Evolutionary conservation across 2,329 filamentous ascomycete species (phyloP).

Genomic region (Trematosphaeria pertusa): DNA sequence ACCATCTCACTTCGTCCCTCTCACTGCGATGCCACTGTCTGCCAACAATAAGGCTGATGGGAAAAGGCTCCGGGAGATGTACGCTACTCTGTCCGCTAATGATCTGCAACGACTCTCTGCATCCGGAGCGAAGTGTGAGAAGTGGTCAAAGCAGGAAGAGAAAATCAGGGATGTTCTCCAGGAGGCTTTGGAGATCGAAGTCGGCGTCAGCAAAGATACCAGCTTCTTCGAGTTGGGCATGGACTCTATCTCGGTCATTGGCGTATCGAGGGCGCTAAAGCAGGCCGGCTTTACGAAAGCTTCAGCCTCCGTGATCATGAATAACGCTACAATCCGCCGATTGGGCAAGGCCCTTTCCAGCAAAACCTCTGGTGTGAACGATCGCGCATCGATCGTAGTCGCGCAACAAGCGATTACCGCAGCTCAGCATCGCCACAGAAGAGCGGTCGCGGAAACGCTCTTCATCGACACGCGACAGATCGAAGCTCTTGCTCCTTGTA

Average conservation of each 20-base stretch:
- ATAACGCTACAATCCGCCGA: constrained; percentile 54
- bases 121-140: constrained; percentile 20
- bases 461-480: constrained; percentile 61
- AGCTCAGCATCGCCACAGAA: constrained; percentile 67
- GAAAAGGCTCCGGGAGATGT: constrained; percentile 72
- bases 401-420: constrained; percentile 69
- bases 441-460: constrained; percentile 61
- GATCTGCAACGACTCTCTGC: constrained; percentile 64
- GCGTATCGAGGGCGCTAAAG: constrained; percentile 70
- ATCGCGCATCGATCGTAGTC: constrained; percentile 51
- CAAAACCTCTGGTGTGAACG: neutral
- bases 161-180: constrained; percentile 63
- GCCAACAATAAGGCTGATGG: constrained; percentile 89
- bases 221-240: constrained; percentile 87
- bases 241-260: constrained; percentile 84
- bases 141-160: constrained; percentile 50
- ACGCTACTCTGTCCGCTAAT: constrained; percentile 65
- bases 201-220: constrained; percentile 59
- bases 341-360: constrained; percentile 45
- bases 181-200: constrained; percentile 57
- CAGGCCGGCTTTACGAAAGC: constrained; percentile 66
- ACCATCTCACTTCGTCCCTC: constrained; percentile 78
- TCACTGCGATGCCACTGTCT: constrained; percentile 78
- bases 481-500: constrained; percentile 81
- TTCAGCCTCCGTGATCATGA: constrained; percentile 72